Evolutionary conservation across 2,329 filamentous ascomycete genomes (phyloP).

Genomic region (Neodidymelliopsis sp.): DNA sequence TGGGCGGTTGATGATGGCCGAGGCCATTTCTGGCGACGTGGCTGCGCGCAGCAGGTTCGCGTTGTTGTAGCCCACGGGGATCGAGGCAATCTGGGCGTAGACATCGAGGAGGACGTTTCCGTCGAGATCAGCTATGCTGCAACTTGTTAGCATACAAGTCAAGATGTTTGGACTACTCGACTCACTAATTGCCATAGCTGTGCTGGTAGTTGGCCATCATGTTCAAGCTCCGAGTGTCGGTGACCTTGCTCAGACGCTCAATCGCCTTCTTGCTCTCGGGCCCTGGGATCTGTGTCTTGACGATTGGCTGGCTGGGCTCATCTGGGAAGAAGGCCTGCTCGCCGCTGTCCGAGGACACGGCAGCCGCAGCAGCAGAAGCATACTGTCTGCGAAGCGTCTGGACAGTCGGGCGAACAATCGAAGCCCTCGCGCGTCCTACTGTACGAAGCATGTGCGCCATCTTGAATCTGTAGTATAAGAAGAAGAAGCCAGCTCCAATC

Average conservation of each 20-base stretch:
- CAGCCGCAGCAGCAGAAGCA: constrained; percentile 44
- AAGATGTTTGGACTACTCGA: neutral
- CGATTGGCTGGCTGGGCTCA: constrained; percentile 63
- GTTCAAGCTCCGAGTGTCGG: constrained; percentile 86
- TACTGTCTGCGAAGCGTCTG: constrained; percentile 35
- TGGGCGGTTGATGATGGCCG: constrained; percentile 84
- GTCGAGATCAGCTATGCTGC: constrained; percentile 70
- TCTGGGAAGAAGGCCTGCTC: constrained; percentile 64
- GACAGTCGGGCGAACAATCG: constrained; percentile 25
- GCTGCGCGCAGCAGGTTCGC: constrained; percentile 74
- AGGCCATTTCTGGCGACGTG: constrained; percentile 78
- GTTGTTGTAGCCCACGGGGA: constrained; percentile 93
- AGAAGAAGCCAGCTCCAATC: neutral
- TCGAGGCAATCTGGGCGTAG: constrained; percentile 91
- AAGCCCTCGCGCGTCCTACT: constrained; percentile 23
- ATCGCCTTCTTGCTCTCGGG: constrained; percentile 75
- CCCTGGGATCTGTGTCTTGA: constrained; percentile 73
- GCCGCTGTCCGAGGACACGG: constrained; percentile 39
- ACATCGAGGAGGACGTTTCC: constrained; percentile 78
- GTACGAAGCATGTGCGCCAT: constrained; percentile 47
- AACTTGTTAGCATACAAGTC: constrained; percentile 12
- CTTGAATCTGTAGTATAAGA: constrained; percentile 2
- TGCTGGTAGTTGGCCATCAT: constrained; percentile 51
- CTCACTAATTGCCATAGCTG: constrained; percentile 74
- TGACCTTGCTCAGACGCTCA: constrained; percentile 76